Conservation (phyloP, 2,329 filamentous ascomycete genomes). For the Hirsutella thompsonii region DNA sequence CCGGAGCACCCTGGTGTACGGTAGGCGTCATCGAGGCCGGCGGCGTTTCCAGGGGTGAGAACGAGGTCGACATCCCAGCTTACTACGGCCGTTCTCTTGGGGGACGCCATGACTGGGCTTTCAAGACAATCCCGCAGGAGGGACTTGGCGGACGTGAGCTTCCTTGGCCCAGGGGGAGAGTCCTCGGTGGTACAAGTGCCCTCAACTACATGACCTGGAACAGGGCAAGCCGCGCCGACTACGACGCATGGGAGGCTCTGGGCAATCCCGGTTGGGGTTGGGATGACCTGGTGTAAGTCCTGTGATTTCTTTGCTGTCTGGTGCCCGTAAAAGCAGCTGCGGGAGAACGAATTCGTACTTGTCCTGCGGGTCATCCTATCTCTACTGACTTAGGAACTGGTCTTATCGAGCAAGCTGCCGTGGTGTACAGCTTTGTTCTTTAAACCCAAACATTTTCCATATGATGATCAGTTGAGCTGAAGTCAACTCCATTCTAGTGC, state of each 20-base stretch:
- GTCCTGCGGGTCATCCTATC: too few species aligned
- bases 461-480: too few species aligned
- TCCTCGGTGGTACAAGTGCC: slow-evolving; percentile 49
- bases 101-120: slow-evolving; percentile 26
- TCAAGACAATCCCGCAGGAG: slow-evolving; percentile 24
- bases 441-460: too few species aligned
- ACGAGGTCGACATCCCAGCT: slow-evolving; percentile 25
- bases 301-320: not conserved
- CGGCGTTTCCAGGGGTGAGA: slow-evolving; percentile 12
- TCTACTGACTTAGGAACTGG: too few species aligned
- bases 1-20: slow-evolving; percentile 18
- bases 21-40: slow-evolving; percentile 20
- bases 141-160: slow-evolving; percentile 24
- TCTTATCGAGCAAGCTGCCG: too few species aligned
- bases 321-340: too few species aligned
- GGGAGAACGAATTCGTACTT: too few species aligned
- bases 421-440: too few species aligned
- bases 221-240: slow-evolving; percentile 31
- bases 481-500: too few species aligned
- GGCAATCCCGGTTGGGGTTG: slow-evolving; percentile 48
- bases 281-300: slow-evolving; percentile 22
- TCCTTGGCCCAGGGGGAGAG: slow-evolving; percentile 29
- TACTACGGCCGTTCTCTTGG: slow-evolving; percentile 22
- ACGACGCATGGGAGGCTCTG: slow-evolving; percentile 43
- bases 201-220: slow-evolving; percentile 47